Evolutionary conservation across 2,329 filamentous ascomycete species (phyloP), one percentile per base, ranked within the genome.

Genomic region (Aspergillus ibericus): DNA sequence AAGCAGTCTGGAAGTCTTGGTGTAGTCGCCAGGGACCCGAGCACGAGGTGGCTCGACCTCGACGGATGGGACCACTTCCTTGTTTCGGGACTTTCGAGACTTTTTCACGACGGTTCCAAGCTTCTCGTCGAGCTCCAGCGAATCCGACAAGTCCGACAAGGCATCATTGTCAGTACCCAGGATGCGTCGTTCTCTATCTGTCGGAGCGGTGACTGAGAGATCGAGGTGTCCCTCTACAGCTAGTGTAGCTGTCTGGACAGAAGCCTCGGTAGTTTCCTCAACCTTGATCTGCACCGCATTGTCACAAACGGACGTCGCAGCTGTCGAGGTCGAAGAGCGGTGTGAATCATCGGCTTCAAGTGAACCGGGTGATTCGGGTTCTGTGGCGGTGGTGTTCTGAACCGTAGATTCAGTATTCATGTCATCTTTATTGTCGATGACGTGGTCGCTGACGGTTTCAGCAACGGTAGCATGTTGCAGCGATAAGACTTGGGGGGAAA

Each of bases 1-100:
- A 0, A 97, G 85, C 0, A 97, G 82, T 12, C 88, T 81, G 0
- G 87, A 83, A 0, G 92, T 96, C 18, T 93, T 85, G 29, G 91
- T 88, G 76, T 98, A 98, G 75, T 95, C 91, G 1, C 90, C 89
- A 0, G 88, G 88, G 0, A 80, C 77, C 32, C 90, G 87, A 46
- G 71, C 68, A 20, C 69, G 68, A 5, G 68, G 67, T 4, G 65
- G 63, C 38, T 74, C 72, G 9, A 70, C 70, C 60, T 79, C 77
- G 32, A 78, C 73, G 0, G 76, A 77, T 15, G 72, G 63, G 32
- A 77, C 65, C 4, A 79, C 42, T 59, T 63, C 60, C 69, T 73
- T 56, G 47, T 62, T 46, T 20, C 69, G 61, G 46, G 63, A 34
- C 38, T 59, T 62, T 60, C 68, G 61, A 10, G 64, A 36, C 50